Evolutionary conservation across 495 filamentous ascomycete species (phyloP), one percentile per base, ranked within the genome.

Genomic region (Podospora australis): DNA sequence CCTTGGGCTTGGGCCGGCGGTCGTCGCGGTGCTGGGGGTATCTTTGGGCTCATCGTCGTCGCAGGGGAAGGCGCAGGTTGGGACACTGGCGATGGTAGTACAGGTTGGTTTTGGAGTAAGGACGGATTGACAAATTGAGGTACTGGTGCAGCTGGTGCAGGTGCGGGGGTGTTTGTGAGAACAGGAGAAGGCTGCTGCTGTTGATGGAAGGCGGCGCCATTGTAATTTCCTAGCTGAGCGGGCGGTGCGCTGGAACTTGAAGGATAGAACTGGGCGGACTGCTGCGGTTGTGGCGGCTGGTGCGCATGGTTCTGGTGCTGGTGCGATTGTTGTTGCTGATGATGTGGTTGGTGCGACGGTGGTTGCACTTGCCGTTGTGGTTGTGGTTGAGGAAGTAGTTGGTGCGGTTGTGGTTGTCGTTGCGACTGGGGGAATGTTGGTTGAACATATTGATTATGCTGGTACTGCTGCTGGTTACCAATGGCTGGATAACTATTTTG

Each of bases 361-460:
- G 32, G 49, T 21, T 48, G 53, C 7, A 21, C 38, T 7, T 51
- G 49, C 0, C 11, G 35, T 13, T 14, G 48, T 22, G 25, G 21
- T 22, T 28, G 47, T 19, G 26, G 46, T 35, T 40, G 52, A 3
- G 16, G 48, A 5, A 39, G 41, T 22, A 42, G 59, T 20, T 60
- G 53, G 13, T 50, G 53, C n/a, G 42, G 54, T 20, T 59, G 58
- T 7, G 48, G 54, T 21, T 40, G 55, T 23, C 40, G 63, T n/a
- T 53, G 52, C 16, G 32, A 32, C 28, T 48, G 43, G 26, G 45
- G 14, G 41, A 50, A 60, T 45, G 26, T 20, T 5, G 61, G 26
- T 19, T 53, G 52, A 22, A 39, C 32, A 44, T 60, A 64, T 53
- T 58, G 66, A 39, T 45, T 56, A 50, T 53, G 57, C 17, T 59